Percentiles rank a stretch among this genome's conserved stretches.
These are phyloP conservation scores for Xylariaceae sp. DNA, from an alignment of 2,329 filamentous ascomycete species.

Conservation along the genomic window DNA sequence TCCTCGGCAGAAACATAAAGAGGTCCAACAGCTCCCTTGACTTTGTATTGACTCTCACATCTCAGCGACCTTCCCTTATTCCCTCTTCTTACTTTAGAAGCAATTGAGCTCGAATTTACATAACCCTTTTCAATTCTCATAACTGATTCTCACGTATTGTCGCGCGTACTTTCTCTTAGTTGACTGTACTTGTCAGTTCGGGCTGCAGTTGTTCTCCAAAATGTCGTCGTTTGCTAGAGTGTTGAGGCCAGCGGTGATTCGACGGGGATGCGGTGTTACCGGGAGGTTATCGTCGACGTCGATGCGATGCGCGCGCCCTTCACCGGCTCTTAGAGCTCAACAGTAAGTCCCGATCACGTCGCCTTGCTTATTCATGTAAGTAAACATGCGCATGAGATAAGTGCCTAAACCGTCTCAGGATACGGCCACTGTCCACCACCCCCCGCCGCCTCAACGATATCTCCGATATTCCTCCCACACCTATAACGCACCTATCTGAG, in stretches of 20 bases:
- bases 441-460: conserved; percentile 57
- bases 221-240: conserved; percentile 48
- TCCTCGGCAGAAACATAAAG: conserved; percentile 16
- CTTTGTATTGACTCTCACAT: background rate
- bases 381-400: too few relatives aligned
- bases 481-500: conserved; percentile 89
- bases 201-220: conserved; percentile 4
- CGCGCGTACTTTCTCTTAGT: conserved; percentile 1
- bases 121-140: too few relatives aligned
- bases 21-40: background rate
- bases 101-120: too few relatives aligned
- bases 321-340: conserved; percentile 26
- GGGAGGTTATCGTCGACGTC: conserved; percentile 25
- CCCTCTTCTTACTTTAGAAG: too few relatives aligned
- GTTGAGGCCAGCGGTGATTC: conserved; percentile 47
- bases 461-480: conserved; percentile 76
- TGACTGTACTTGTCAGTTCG: too few relatives aligned
- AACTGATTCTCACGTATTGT: too few relatives aligned
- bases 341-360: conserved; percentile 33
- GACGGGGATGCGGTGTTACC: conserved; percentile 36
- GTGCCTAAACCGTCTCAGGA: conserved; percentile 1
- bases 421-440: conserved; percentile 53
- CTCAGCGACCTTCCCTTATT: background rate
- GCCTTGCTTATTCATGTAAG: too few relatives aligned
- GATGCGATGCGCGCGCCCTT: conserved; percentile 24